Percentiles rank a stretch among this genome's conserved stretches.
phyloP scores from a whole-genome alignment of 2,329 filamentous ascomycete species.

The Monosporascus sp. region DNA sequence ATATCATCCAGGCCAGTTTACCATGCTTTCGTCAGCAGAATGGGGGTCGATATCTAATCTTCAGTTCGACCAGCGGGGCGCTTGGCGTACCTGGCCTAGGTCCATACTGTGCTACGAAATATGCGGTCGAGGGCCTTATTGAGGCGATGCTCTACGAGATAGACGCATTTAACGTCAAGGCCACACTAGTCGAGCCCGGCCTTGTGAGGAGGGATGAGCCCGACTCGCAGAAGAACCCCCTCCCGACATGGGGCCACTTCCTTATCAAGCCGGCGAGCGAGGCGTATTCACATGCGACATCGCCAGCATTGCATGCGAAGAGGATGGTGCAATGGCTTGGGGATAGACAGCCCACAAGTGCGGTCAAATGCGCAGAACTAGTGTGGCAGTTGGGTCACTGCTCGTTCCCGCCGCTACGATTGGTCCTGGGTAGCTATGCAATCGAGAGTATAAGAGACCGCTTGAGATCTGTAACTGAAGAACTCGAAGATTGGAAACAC shows the following conservation, averaged over 20 bases:
- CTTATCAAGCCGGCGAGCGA: constrained; percentile 80
- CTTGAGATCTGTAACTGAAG: constrained; percentile 84
- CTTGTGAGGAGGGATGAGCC: constrained; percentile 83
- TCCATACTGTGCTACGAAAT: constrained; percentile 95
- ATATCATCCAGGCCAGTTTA: constrained; percentile 85
- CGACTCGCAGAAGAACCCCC: constrained; percentile 44
- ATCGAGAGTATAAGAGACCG: constrained; percentile 94
- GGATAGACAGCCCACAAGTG: constrained; percentile 86
- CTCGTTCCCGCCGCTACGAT: constrained; percentile 79
- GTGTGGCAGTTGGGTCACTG: constrained; percentile 95
- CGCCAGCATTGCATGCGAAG: constrained; percentile 82
- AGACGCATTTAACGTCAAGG: constrained; percentile 85
- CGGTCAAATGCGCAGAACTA: constrained; percentile 86
- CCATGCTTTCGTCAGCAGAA: constrained; percentile 79
- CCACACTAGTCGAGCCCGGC: constrained; percentile 86
- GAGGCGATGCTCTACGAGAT: constrained; percentile 97
- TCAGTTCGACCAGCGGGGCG: constrained; percentile 86
- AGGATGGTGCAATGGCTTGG: constrained; percentile 93
- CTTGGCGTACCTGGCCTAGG: constrained; percentile 91
- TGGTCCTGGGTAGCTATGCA: constrained; percentile 88
- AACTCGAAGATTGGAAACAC: constrained; percentile 90
- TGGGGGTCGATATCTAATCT: constrained; percentile 82
- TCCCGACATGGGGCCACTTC: constrained; percentile 88
- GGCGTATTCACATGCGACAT: constrained; percentile 70
- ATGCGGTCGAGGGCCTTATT: constrained; percentile 90